Conservation (phyloP, 2,329 filamentous ascomycete genomes). For the Stemphylium beticola region DNA sequence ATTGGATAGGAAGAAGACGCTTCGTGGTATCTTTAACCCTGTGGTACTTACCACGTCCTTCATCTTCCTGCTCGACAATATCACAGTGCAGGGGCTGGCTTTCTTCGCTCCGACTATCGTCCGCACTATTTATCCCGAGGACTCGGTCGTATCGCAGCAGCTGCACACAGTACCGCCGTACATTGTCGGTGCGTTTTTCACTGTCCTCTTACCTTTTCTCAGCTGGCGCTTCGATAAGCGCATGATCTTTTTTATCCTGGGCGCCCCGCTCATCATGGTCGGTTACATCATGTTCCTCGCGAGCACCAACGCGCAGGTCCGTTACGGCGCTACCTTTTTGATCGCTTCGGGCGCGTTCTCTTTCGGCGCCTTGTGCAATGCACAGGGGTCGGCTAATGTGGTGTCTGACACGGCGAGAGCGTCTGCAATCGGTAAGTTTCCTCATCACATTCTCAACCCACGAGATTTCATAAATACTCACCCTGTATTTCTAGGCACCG, state of each 20-base stretch:
- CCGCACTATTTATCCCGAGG: constrained; percentile 67
- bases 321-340: constrained; percentile 74
- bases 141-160: constrained; percentile 67
- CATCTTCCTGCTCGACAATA: constrained; percentile 70
- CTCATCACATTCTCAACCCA: accelerated
- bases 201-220: constrained; percentile 65
- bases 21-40: constrained; percentile 69
- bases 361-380: constrained; percentile 69
- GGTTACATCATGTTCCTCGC: constrained; percentile 75
- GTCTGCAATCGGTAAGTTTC: constrained; percentile 62
- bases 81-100: constrained; percentile 73
- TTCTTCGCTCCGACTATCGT: constrained; percentile 77
- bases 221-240: constrained; percentile 67
- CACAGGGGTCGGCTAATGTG: constrained; percentile 72
- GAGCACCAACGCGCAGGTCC: constrained; percentile 54
- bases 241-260: constrained; percentile 65
- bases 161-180: constrained; percentile 75
- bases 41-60: constrained; percentile 63
- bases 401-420: constrained; percentile 73
- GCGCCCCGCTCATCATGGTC: constrained; percentile 68
- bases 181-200: constrained; percentile 71
- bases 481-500: constrained; percentile 49
- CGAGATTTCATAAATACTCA: neutral
- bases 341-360: constrained; percentile 69
- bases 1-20: constrained; percentile 64